Conservation (phyloP, 192 early-diverging fungal species). For the Coemansia sp. region DNA sequence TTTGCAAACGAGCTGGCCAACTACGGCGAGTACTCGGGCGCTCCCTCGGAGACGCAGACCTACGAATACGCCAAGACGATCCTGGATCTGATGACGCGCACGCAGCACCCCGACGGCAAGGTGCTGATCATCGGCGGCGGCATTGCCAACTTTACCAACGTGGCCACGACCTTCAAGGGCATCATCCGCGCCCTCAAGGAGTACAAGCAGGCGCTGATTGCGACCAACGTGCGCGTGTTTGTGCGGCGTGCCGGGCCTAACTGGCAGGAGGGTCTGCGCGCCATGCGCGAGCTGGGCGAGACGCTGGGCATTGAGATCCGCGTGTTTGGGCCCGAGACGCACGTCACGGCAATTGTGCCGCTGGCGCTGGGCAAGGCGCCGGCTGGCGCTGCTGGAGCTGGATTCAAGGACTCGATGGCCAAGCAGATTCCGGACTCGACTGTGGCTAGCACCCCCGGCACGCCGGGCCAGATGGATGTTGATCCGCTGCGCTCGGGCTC, state of each 20-base stretch:
- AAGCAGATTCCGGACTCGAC: constrained; percentile 56
- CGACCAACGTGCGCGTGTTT: constrained; percentile 89
- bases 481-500: constrained; percentile 33
- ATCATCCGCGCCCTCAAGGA: constrained; percentile 92
- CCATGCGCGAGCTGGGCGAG: constrained; percentile 91
- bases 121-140: constrained; percentile 98
- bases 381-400: constrained; percentile 57
- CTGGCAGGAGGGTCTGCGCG: constrained; percentile 97
- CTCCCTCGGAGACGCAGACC: constrained; percentile 98
- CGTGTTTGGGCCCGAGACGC: constrained; percentile 96
- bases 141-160: constrained; percentile 99
- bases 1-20: constrained; percentile 94
- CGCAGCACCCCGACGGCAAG: constrained; percentile 84
- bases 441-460: constrained; percentile 48
- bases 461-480: constrained; percentile 42
- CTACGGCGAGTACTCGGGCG: constrained; percentile 99
- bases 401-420: constrained; percentile 58
- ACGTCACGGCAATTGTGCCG: constrained; percentile 98
- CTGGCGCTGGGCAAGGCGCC: constrained; percentile 69
- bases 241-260: constrained; percentile 98
- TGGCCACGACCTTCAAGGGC: constrained; percentile 98
- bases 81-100: constrained; percentile 95
- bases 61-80: constrained; percentile 99
- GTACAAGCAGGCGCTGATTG: constrained; percentile 83
- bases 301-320: constrained; percentile 90